Evolutionary conservation across 2,329 filamentous ascomycete species (phyloP).

Genomic region (Helotiales sp.): DNA sequence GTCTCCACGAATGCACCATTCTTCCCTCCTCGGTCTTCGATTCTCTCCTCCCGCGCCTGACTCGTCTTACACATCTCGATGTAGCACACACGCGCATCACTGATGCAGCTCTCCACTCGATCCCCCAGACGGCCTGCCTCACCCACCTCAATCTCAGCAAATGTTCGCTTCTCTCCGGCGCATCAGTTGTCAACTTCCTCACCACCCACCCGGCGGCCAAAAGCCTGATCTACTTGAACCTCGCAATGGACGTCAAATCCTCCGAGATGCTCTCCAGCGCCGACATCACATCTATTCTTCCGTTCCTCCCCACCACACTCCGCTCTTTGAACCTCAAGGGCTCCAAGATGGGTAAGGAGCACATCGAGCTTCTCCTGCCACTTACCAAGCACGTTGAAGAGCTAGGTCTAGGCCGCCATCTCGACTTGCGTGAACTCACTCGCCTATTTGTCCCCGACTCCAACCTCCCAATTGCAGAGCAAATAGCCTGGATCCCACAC

Average conservation of each 20-base stretch:
- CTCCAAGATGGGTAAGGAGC: slow-evolving; percentile 68
- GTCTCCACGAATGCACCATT: slow-evolving; percentile 78
- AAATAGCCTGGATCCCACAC: slow-evolving; percentile 57
- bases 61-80: slow-evolving; percentile 75
- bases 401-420: slow-evolving; percentile 71
- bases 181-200: slow-evolving; percentile 72
- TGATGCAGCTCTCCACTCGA: slow-evolving; percentile 69
- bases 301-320: slow-evolving; percentile 67
- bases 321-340: slow-evolving; percentile 78
- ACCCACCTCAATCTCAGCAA: slow-evolving; percentile 81
- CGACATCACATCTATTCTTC: slow-evolving; percentile 69
- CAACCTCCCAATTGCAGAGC: slow-evolving; percentile 37
- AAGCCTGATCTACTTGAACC: slow-evolving; percentile 72
- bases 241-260: slow-evolving; percentile 73
- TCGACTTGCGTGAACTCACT: slow-evolving; percentile 65
- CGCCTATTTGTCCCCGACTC: slow-evolving; percentile 37
- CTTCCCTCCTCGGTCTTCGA: slow-evolving; percentile 72
- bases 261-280: slow-evolving; percentile 72
- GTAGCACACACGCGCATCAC: slow-evolving; percentile 80
- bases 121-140: slow-evolving; percentile 72
- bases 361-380: slow-evolving; percentile 66
- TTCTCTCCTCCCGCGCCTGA: slow-evolving; percentile 71
- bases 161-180: slow-evolving; percentile 71
- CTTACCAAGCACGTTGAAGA: slow-evolving; percentile 78
- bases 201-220: slow-evolving; percentile 71